Percentiles rank a stretch among this genome's conserved stretches.
phyloP scores from a whole-genome alignment of 2,329 filamentous ascomycete genomes.

The Neoascochyta sp. region DNA sequence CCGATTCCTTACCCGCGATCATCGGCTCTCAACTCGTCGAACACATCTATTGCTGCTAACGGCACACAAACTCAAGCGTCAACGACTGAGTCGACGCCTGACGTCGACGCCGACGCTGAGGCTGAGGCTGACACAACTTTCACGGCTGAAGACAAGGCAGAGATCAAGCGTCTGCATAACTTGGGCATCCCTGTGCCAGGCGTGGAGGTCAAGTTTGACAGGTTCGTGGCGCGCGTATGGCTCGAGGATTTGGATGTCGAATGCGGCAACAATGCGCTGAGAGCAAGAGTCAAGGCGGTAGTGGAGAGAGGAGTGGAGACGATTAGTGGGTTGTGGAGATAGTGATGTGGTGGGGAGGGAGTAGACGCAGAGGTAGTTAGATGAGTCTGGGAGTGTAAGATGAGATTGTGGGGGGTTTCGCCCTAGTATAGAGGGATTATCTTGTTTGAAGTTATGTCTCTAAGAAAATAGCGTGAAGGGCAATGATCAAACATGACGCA shows the following conservation, averaged over 20 bases:
- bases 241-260: slow-evolving; percentile 89
- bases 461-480: too few species aligned
- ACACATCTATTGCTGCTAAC: slow-evolving; percentile 3
- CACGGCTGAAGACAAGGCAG: slow-evolving; percentile 39
- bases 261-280: slow-evolving; percentile 71
- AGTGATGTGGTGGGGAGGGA: not conserved
- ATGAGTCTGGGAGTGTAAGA: not conserved
- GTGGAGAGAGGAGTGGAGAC: slow-evolving; percentile 88
- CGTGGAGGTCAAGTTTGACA: slow-evolving; percentile 81
- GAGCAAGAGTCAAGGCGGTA: slow-evolving; percentile 81
- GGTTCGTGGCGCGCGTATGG: slow-evolving; percentile 84
- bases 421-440: too few species aligned
- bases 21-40: slow-evolving; percentile 32
- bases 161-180: slow-evolving; percentile 74
- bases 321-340: slow-evolving; percentile 47
- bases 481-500: too few species aligned
- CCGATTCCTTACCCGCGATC: slow-evolving; percentile 68
- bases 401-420: too few species aligned
- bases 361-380: too few species aligned
- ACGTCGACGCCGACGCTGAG: slow-evolving; percentile 7
- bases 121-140: slow-evolving; percentile 3
- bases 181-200: slow-evolving; percentile 89
- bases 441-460: too few species aligned
- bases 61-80: slow-evolving; percentile 2
- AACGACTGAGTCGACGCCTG: slow-evolving; percentile 1